Base-by-base conservation (phyloP, 371 early-diverging fungal genomes). In the Mucor sp. region DNA sequence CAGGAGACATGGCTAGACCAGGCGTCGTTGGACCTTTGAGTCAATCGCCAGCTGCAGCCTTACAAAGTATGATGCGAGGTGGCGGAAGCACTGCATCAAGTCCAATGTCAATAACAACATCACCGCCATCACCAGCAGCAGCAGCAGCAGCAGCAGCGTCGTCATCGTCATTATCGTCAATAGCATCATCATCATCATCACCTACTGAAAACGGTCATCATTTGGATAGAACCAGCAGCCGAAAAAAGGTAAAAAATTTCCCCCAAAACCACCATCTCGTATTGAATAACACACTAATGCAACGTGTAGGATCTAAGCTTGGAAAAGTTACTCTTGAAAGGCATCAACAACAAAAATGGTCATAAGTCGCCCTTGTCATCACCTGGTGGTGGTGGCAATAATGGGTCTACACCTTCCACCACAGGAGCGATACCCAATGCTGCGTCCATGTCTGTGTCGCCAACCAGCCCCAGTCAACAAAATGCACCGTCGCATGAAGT, bases 401-500 rank as follows among this genome's bases (percentile, higher is more conserved):
- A 25, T 7, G 23, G 44, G 8, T 48, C 60, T 7, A 50, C 62
- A 48, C 65, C 69, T 12, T 48, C 70, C 11, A 48, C 66, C 58
- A 27, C 70, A 62, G 21, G 67, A 65, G 50, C 60, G 60, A 44
- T 66, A 33, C 44, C 44, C 17, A 44, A 44, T 19, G 19, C 44
- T 23, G 60, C 67, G 5, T 41, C 60, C 6, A 44, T 56, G 7
- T 59, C 66, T 19, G 60, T 70, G 21, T 65, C 62, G 62, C 67
- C 60, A 63, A 60, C 17, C 28, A 60, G 55, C 14, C 21, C 63
- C 19, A 32, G 67, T 28, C 66, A 70, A 33, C 62, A 69, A 63
- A 76, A 70, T 53, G 74, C 73, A 21, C 69, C 78, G 23, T 79
- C 82, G 8, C 88, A 93, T 69, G 95, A 94, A 76, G 92, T 93